These are phyloP conservation scores for Amaranthus palmeri DNA, from an alignment of 148 eudicot genomes.

Conservation along the genomic window DNA sequence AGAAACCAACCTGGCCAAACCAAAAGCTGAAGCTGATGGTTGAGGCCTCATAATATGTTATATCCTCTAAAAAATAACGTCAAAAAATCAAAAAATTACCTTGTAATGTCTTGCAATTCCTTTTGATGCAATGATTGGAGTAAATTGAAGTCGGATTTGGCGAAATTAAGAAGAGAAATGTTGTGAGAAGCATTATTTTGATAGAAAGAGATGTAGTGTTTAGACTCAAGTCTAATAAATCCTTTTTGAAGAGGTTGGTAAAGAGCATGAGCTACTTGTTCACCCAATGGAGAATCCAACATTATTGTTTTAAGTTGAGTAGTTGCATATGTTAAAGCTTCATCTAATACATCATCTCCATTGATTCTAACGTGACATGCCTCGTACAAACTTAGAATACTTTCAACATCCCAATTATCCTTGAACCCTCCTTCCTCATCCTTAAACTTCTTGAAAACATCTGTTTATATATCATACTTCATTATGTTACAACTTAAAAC, in stretches of 20 bases:
- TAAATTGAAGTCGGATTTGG: constrained; percentile 44
- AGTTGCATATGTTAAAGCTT: constrained; percentile 17
- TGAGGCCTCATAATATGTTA: no score
- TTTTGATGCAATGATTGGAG: constrained; percentile 35
- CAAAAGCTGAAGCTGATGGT: no score
- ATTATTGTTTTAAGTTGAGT: constrained; percentile 18
- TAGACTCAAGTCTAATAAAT: constrained; percentile 35
- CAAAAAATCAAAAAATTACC: constrained; percentile 13
- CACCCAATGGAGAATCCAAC: constrained; percentile 13
- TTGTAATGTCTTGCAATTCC: constrained; percentile 28
- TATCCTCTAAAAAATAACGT: no score
- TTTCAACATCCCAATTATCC: not conserved
- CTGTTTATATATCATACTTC: constrained; percentile 4
- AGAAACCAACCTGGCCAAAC: no score
- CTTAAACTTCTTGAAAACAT: constrained; percentile 23
- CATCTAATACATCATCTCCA: constrained; percentile 29
- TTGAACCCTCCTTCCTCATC: constrained; percentile 17
- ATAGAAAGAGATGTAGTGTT: constrained; percentile 36
- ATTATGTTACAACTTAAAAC: not conserved
- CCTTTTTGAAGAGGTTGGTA: constrained; percentile 31
- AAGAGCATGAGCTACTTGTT: constrained; percentile 37
- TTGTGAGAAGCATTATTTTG: constrained; percentile 24
- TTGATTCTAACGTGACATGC: constrained; percentile 18
- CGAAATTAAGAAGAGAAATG: constrained; percentile 25
- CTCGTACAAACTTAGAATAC: constrained; percentile 33